Evolutionary conservation across 2,329 filamentous ascomycete species (phyloP).

Genomic region (Cadophora luteo-olivacea): DNA sequence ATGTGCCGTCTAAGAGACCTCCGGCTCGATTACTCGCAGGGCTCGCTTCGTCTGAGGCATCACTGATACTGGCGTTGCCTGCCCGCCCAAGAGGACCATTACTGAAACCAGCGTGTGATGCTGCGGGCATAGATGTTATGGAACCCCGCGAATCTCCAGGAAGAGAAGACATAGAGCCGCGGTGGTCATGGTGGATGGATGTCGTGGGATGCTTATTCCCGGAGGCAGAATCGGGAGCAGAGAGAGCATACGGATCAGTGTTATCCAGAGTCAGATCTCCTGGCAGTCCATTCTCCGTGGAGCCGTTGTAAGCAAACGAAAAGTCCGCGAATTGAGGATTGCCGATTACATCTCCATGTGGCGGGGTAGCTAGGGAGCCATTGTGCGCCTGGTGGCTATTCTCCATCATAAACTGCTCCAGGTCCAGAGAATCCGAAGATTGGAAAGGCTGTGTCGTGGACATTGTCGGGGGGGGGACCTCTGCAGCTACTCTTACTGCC

Average conservation of each 20-base stretch:
- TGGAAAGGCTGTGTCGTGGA: constrained; percentile 10
- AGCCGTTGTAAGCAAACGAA: constrained; percentile 56
- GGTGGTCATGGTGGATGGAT: constrained; percentile 35
- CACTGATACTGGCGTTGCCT: constrained; percentile 40
- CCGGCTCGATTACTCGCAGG: constrained; percentile 41
- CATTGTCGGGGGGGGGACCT: constrained; percentile 11
- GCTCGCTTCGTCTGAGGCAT: constrained; percentile 44
- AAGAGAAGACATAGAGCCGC: constrained; percentile 34
- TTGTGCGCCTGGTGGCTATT: constrained; percentile 31
- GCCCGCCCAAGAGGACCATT: constrained; percentile 30
- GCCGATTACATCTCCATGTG: constrained; percentile 38
- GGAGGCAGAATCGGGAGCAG: constrained; percentile 28
- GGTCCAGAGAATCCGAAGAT: constrained; percentile 34
- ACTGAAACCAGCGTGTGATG: constrained; percentile 37
- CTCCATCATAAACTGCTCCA: constrained; percentile 43
- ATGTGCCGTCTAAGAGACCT: constrained; percentile 38
- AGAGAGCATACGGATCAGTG: constrained; percentile 37
- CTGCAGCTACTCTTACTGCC: constrained; percentile 11
- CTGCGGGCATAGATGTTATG: constrained; percentile 35
- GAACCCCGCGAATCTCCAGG: constrained; percentile 36
- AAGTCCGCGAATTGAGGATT: constrained; percentile 58
- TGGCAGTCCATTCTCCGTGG: constrained; percentile 49
- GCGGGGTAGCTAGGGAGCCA: constrained; percentile 33
- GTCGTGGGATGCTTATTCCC: constrained; percentile 37
- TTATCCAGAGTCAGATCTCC: constrained; percentile 43